Conservation (phyloP, 1,284 basidiomycete genomes). For the Apiotrichum veenhuisii region DNA sequence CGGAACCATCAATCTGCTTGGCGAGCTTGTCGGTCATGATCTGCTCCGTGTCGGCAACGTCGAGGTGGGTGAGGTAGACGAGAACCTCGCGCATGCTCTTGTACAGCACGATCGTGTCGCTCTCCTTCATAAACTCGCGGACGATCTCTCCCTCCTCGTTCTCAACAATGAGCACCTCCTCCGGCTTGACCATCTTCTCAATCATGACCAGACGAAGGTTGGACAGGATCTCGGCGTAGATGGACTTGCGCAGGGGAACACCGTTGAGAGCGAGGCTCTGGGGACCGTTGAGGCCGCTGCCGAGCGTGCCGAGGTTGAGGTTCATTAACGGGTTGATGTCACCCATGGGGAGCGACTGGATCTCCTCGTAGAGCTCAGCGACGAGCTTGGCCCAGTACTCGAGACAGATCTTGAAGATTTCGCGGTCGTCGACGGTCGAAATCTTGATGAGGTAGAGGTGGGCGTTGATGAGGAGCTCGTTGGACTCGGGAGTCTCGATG, state of each 20-base stretch:
- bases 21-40: constrained; percentile 96
- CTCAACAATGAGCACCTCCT: constrained; percentile 97
- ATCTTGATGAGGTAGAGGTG: constrained; percentile 99
- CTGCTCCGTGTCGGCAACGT: constrained; percentile 92
- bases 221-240: constrained; percentile 89
- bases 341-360: constrained; percentile 69
- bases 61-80: constrained; percentile 95
- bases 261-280: constrained; percentile 62
- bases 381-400: constrained; percentile 99
- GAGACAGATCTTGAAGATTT: constrained; percentile 98
- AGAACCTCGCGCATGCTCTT: constrained; percentile 98
- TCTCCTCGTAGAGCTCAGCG: constrained; percentile 95
- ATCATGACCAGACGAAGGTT: constrained; percentile 96
- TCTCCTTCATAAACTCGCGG: constrained; percentile 99
- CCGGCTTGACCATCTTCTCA: constrained; percentile 99
- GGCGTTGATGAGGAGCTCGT: constrained; percentile 90
- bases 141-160: constrained; percentile 99
- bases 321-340: constrained; percentile 93
- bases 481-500: constrained; percentile 86
- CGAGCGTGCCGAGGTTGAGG: constrained; percentile 66
- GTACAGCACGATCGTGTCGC: constrained; percentile 97
- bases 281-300: constrained; percentile 53
- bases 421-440: constrained; percentile 95
- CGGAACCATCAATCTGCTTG: constrained; percentile 94
- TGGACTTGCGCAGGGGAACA: constrained; percentile 82